Conservation (phyloP, 441 rosid species). For the Erodium trifolium region DNA sequence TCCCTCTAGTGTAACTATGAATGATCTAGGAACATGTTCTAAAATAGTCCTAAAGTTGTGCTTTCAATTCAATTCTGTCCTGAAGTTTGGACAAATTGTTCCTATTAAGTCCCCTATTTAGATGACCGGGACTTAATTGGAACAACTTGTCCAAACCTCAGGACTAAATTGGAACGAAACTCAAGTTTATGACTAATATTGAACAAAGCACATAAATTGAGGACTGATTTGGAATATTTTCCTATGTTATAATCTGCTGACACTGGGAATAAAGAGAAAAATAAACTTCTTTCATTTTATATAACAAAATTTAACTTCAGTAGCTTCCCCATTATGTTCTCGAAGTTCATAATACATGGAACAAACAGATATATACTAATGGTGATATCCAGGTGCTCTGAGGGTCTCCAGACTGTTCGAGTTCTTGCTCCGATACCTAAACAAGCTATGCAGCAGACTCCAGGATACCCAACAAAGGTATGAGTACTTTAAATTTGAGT, state of each 20-base stretch:
- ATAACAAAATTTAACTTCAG: neutral
- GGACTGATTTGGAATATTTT: too few relatives aligned
- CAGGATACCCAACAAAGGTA: constrained; percentile 94
- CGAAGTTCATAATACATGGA: neutral
- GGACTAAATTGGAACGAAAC: neutral
- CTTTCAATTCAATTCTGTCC: neutral
- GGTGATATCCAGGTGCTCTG: constrained; percentile 54
- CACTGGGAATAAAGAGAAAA: neutral
- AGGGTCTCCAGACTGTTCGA: constrained; percentile 71
- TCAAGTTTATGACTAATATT: neutral
- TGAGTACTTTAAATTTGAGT: constrained; percentile 4
- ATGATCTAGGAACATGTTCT: neutral
- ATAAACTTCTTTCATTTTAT: neutral
- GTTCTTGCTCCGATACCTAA: constrained; percentile 89
- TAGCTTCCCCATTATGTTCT: neutral
- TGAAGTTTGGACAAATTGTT: neutral
- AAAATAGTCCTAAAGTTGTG: constrained; percentile 3
- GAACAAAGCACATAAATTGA: too few relatives aligned
- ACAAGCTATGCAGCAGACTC: constrained; percentile 74
- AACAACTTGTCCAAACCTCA: constrained; percentile 4
- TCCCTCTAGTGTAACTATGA: neutral
- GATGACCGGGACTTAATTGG: neutral
- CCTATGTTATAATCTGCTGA: neutral
- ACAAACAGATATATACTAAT: constrained; percentile 1
- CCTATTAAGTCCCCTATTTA: neutral